Conservation (phyloP, 2,329 filamentous ascomycete genomes). For the Pseudopithomyces maydicus region DNA sequence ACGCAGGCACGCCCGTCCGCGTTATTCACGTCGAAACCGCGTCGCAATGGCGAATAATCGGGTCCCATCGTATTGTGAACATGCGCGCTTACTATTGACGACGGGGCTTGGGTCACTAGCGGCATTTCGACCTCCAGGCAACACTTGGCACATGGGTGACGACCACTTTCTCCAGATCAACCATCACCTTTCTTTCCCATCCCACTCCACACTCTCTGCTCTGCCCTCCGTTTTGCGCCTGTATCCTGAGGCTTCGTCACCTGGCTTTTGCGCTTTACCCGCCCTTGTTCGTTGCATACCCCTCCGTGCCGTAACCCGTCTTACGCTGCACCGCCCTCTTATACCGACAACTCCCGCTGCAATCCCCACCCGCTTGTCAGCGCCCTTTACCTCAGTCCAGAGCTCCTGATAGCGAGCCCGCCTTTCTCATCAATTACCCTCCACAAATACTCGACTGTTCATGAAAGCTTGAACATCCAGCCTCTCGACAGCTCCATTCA, state of each 20-base stretch:
- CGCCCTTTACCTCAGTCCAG: slow-evolving; percentile 31
- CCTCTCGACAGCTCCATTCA: slow-evolving; percentile 7
- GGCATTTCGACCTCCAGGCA: slow-evolving; percentile 22
- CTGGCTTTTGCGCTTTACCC: slow-evolving; percentile 26
- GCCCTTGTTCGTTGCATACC: slow-evolving; percentile 27
- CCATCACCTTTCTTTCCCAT: slow-evolving; percentile 23
- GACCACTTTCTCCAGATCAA: slow-evolving; percentile 18
- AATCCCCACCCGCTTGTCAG: slow-evolving; percentile 25
- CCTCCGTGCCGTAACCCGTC: slow-evolving; percentile 34
- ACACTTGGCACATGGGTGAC: slow-evolving; percentile 18
- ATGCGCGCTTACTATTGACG: slow-evolving; percentile 20
- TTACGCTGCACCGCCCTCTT: slow-evolving; percentile 42
- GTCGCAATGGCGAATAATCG: slow-evolving; percentile 29
- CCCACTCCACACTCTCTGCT: slow-evolving; percentile 22
- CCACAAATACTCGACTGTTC: slow-evolving; percentile 10
- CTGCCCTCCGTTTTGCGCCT: slow-evolving; percentile 20
- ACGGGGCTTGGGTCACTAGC: slow-evolving; percentile 23
- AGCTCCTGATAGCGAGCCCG: slow-evolving; percentile 10
- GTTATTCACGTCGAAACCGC: slow-evolving; percentile 21
- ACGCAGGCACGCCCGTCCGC: slow-evolving; percentile 13
- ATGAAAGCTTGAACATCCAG: slow-evolving; percentile 9
- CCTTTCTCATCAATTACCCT: slow-evolving; percentile 13
- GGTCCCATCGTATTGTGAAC: slow-evolving; percentile 21
- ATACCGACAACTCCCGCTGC: slow-evolving; percentile 28
- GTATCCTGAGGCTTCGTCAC: slow-evolving; percentile 35